Evolutionary conservation across 208 protist species (phyloP).

Genomic region (Porcisia hertigi): DNA sequence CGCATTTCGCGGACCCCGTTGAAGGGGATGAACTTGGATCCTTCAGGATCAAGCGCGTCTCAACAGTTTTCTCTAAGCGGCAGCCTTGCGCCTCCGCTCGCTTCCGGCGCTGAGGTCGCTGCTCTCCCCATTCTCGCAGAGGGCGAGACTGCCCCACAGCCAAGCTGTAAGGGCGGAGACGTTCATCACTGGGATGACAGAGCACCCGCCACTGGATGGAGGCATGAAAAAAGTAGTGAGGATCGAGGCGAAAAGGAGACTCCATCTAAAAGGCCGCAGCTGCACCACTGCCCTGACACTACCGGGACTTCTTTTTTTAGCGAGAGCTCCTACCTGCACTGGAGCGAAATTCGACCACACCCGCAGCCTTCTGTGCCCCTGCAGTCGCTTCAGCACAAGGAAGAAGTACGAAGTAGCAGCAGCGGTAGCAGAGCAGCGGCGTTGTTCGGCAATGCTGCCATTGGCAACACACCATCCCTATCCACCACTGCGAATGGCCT

Average conservation of each 20-base stretch:
- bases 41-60: neutral
- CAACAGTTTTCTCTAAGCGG: neutral
- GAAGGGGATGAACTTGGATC: neutral
- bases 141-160: neutral
- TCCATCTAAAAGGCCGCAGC: neutral
- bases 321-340: slow-evolving; percentile 31
- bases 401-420: slow-evolving; percentile 2
- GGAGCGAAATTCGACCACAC: slow-evolving; percentile 26
- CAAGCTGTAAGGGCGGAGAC: neutral
- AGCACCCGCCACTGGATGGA: neutral
- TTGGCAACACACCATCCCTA: slow-evolving; percentile 14
- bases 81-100: neutral
- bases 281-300: slow-evolving; percentile 14
- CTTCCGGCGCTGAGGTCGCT: neutral
- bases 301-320: slow-evolving; percentile 28
- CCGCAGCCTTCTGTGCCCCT: neutral
- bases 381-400: neutral
- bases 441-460: slow-evolving; percentile 1
- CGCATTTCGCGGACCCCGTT: slow-evolving; percentile 17
- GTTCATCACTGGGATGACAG: neutral
- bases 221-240: neutral
- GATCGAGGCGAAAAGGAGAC: slow-evolving; percentile 4
- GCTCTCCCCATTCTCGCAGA: neutral
- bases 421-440: slow-evolving; percentile 6
- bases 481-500: slow-evolving; percentile 1